Conservation (phyloP, 163 green algal genomes). For the Volvox carteri region DNA sequence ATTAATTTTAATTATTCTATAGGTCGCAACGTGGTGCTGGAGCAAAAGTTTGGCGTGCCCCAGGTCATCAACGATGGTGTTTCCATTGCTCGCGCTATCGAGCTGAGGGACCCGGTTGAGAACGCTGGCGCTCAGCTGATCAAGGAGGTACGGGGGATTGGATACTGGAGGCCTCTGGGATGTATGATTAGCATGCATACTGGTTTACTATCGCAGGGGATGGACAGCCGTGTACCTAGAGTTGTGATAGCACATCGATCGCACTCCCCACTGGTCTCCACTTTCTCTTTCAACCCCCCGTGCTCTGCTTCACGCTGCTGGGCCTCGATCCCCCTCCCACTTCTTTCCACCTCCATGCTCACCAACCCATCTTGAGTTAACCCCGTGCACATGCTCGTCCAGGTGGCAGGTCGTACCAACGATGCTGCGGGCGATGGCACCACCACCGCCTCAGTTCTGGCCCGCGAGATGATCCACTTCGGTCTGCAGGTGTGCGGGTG, state of each 20-base stretch:
- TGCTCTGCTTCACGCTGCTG: no score
- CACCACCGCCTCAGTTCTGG: constrained; percentile 97
- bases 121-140: constrained; percentile 99
- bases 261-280: no score
- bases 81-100: constrained; percentile 98
- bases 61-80: constrained; percentile 99
- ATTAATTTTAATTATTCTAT: constrained; percentile 12
- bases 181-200: no score
- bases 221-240: no score
- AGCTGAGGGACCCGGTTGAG: constrained; percentile 96
- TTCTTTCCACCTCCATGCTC: no score
- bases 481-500: constrained; percentile 83
- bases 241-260: no score
- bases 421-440: constrained; percentile 98
- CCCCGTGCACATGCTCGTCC: no score
- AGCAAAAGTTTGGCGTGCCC: constrained; percentile 96
- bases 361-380: no score
- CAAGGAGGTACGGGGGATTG: constrained; percentile 96
- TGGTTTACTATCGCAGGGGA: no score
- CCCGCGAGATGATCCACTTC: constrained; percentile 97
- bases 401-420: constrained; percentile 98
- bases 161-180: no score
- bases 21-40: constrained; percentile 99
- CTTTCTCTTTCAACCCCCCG: no score
- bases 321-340: no score